These are phyloP conservation scores for Misopates orontium DNA, from an alignment of 257 asterid species.

Conservation along the genomic window DNA sequence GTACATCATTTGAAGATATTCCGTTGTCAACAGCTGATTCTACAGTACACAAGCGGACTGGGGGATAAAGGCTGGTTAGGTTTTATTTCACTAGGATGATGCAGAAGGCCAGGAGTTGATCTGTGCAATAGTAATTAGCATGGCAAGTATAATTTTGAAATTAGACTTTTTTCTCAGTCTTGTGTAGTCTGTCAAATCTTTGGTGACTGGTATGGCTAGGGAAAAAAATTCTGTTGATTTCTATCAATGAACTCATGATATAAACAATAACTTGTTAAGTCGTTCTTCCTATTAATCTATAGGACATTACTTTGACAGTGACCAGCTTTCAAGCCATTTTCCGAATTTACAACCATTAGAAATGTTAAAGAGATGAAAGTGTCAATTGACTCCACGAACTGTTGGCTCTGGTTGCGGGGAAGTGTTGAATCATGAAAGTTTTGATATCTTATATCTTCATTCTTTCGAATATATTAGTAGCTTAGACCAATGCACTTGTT, in stretches of 20 bases:
- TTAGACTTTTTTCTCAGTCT: not conserved
- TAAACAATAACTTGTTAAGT: too few relatives aligned
- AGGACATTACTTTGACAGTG: not conserved
- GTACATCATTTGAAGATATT: not conserved
- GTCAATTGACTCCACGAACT: conserved; percentile 9
- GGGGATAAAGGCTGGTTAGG: not conserved
- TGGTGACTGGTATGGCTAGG: not conserved
- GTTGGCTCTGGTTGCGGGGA: not conserved
- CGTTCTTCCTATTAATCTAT: too few relatives aligned
- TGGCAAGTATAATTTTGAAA: not conserved
- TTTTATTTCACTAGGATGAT: not conserved
- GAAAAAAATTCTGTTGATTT: too few relatives aligned
- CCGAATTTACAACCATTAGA: not conserved
- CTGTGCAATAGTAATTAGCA: not conserved
- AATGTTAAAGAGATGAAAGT: not conserved
- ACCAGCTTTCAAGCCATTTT: not conserved
- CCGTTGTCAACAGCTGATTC: not conserved
- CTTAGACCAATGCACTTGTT: conserved; percentile 12
- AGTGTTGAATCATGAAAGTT: conserved; percentile 10
- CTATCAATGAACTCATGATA: too few relatives aligned
- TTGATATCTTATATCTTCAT: not conserved
- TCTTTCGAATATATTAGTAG: conserved; percentile 13
- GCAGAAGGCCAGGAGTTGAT: not conserved
- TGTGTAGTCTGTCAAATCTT: not conserved
- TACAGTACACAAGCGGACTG: not conserved